Evolutionary conservation across 2,329 filamentous ascomycete genomes (phyloP).

Genomic region (Plectosphaerella plurivora): DNA sequence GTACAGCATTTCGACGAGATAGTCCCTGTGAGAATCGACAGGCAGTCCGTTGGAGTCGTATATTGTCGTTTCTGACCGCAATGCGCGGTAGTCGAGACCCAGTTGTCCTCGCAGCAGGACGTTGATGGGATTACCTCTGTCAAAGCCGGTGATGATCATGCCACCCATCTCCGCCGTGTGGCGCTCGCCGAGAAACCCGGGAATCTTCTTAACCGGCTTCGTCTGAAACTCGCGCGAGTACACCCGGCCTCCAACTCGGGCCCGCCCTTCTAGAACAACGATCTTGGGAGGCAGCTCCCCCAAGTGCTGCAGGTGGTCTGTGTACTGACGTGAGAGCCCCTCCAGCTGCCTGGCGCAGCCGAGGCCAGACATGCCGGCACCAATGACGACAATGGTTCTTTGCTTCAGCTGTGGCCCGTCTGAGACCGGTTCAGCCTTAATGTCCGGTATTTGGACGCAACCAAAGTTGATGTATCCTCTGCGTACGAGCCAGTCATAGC

Average conservation of each 20-base stretch:
- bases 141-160: constrained; percentile 97
- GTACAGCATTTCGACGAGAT: constrained; percentile 84
- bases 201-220: constrained; percentile 48
- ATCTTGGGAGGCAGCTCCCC: constrained; percentile 70
- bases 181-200: constrained; percentile 50
- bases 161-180: constrained; percentile 95
- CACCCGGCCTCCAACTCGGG: constrained; percentile 84
- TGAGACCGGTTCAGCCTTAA: constrained; percentile 27
- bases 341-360: constrained; percentile 90
- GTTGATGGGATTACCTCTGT: constrained; percentile 90
- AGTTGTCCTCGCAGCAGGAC: constrained; percentile 87
- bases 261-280: constrained; percentile 79
- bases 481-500: constrained; percentile 87
- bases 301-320: constrained; percentile 57
- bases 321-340: constrained; percentile 77
- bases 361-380: constrained; percentile 90
- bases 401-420: constrained; percentile 36
- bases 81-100: constrained; percentile 76
- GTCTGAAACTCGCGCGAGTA: constrained; percentile 72
- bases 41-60: constrained; percentile 79
- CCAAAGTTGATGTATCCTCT: constrained; percentile 96
- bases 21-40: constrained; percentile 74
- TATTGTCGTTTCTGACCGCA: constrained; percentile 77
- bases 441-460: constrained; percentile 67
- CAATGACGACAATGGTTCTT: constrained; percentile 80